Percentiles rank a stretch among this genome's conserved stretches.
These are phyloP conservation scores for Stachybotrys chartarum DNA, from an alignment of 2,329 filamentous ascomycete genomes.

Conservation along the genomic window DNA sequence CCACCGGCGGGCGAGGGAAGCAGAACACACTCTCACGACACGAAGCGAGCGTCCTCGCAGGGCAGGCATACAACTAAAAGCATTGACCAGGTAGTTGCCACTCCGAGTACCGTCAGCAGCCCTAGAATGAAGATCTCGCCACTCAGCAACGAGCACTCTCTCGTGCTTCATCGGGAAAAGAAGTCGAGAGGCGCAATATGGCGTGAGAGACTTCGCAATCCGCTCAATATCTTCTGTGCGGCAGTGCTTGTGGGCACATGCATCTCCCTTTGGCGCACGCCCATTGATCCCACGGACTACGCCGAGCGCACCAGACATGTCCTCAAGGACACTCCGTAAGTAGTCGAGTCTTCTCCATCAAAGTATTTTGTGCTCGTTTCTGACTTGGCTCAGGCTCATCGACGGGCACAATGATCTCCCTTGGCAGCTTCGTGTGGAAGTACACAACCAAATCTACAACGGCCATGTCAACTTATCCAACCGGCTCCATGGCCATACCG, in stretches of 20 bases:
- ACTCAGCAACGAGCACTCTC: background rate
- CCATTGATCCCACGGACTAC: background rate
- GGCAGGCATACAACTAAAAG: no score
- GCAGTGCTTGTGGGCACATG: background rate
- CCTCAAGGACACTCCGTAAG: background rate
- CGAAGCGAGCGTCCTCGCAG: no score
- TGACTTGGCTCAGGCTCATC: background rate
- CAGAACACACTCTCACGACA: no score
- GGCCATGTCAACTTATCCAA: background rate
- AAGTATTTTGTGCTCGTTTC: background rate
- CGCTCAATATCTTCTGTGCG: background rate
- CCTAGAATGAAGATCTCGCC: background rate
- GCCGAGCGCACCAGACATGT: background rate
- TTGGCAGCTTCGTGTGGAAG: background rate
- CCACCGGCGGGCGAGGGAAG: no score
- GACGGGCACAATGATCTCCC: background rate
- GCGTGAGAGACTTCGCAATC: background rate
- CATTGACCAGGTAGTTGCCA: no score
- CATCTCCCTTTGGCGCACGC: background rate
- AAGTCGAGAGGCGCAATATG: background rate
- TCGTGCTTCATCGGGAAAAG: slow-evolving; percentile 1
- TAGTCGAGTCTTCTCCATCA: background rate
- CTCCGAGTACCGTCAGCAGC: background rate
- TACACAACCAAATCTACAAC: background rate
- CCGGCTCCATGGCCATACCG: background rate